These are phyloP conservation scores for Smittium culicis DNA, from an alignment of 371 early-diverging fungal genomes.

Conservation along the genomic window DNA sequence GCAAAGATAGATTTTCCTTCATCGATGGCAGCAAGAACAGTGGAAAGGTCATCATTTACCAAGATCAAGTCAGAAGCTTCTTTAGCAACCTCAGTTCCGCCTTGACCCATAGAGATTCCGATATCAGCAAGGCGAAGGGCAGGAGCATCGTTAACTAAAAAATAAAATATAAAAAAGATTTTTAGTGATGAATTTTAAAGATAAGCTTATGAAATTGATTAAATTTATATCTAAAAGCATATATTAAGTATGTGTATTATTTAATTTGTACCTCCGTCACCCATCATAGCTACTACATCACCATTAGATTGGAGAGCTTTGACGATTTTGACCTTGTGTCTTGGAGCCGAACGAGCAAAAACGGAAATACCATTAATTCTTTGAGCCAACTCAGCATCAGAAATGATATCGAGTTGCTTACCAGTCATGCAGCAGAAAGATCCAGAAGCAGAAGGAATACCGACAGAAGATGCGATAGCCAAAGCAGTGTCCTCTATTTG, in stretches of 20 bases:
- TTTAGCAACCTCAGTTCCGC: constrained; percentile 95
- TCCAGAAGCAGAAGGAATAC: constrained; percentile 61
- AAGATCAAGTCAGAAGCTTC: constrained; percentile 95
- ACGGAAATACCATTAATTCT: constrained; percentile 65
- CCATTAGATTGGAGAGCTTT: constrained; percentile 73
- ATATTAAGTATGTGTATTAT: constrained; percentile 86
- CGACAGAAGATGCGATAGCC: constrained; percentile 83
- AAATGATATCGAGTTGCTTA: constrained; percentile 76
- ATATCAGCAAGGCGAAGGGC: constrained; percentile 95
- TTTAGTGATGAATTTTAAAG: too few relatives aligned
- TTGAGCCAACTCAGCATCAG: constrained; percentile 49
- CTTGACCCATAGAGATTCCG: constrained; percentile 93
- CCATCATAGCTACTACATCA: constrained; percentile 93
- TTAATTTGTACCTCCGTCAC: constrained; percentile 97
- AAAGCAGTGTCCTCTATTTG: constrained; percentile 85
- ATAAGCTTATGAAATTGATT: too few relatives aligned
- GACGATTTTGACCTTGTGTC: constrained; percentile 87
- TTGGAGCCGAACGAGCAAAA: constrained; percentile 89
- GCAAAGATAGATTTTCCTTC: constrained; percentile 94
- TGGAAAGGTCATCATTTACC: constrained; percentile 94
- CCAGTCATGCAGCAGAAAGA: constrained; percentile 70
- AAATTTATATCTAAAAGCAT: too few relatives aligned
- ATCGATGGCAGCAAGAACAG: constrained; percentile 88
- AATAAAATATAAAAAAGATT: too few relatives aligned
- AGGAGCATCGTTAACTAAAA: constrained; percentile 85